Base-by-base conservation (phyloP, 2,329 filamentous ascomycete genomes). In the Ascochyta rabiei region DNA sequence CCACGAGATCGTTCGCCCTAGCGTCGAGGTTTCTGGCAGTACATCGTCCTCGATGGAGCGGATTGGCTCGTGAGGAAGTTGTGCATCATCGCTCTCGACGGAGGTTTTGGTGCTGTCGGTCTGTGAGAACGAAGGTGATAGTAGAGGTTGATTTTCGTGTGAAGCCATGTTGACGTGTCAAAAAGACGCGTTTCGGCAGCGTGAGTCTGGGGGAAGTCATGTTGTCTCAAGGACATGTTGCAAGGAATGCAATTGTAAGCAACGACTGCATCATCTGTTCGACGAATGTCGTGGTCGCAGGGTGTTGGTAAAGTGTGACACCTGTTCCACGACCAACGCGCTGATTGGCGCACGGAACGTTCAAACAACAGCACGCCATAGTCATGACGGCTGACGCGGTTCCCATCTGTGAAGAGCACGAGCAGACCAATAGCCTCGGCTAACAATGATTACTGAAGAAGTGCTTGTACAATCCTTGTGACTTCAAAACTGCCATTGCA, bases 1-100 rank as follows among this genome's bases (percentile, higher is more conserved):
- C 85, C 86, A 88, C 52, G 76, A 82, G 44, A 89, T 80, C 15
- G 79, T 86, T 18, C 86, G 80, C 1, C 85, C 86, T 19, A 81
- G 74, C 0, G 80, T 78, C 0, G 84, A 83, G 1, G 84, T 83
- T 62, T 87, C 85, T 2, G 82, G 85, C 0, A 87, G 68, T 5
- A 86, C 81, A 57, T 84, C 81, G 61, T 86, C 82, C 64, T 87
- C 84, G 53, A 87, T 60, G 5, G 60, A 59, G 3, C 66, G 64
- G 2, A 60, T 53, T 5, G 59, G 53, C 18, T 48, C 59, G 26
- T 62, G 54, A 1, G 39, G 48, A n/a, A 56, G 37, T 4, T 57
- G 57, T 4, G 48, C 50, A 41, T 68, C 61, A 39, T 67, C 64
- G 40, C 33, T 63, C 16, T 53, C 57, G 28, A 55, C 23, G 9